These are phyloP conservation scores for Carex myosuroides DNA, from an alignment of 176 grass and related monocot genomes.

Conservation along the genomic window DNA sequence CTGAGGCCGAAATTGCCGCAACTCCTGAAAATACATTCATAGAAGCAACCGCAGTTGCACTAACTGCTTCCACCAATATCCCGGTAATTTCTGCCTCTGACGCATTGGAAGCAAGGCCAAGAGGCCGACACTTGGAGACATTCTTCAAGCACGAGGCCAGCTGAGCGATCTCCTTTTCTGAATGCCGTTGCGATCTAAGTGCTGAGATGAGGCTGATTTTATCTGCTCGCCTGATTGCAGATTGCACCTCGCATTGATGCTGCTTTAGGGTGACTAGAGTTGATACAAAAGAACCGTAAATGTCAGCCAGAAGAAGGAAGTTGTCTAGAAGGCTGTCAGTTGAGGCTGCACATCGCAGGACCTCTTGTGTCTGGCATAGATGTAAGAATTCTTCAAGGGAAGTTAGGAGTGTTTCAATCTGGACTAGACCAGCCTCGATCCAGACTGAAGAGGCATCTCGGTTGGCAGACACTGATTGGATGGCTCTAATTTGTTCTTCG, in stretches of 20 bases:
- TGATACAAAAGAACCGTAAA: slow-evolving; percentile 49
- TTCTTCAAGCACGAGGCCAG: not conserved
- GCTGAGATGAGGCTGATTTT: slow-evolving; percentile 17
- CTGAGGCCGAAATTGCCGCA: slow-evolving; percentile 28
- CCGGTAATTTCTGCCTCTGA: slow-evolving; percentile 40
- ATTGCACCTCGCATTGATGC: slow-evolving; percentile 28
- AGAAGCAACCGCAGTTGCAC: slow-evolving; percentile 23
- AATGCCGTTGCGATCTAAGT: slow-evolving; percentile 24
- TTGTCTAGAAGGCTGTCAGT: slow-evolving; percentile 49
- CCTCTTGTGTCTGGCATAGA: slow-evolving; percentile 38
- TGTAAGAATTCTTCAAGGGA: slow-evolving; percentile 38
- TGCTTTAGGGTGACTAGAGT: slow-evolving; percentile 29
- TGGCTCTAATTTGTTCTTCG: slow-evolving; percentile 18
- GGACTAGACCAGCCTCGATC: slow-evolving; percentile 22
- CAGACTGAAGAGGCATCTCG: not conserved
- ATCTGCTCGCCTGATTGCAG: slow-evolving; percentile 40
- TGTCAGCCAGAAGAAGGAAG: slow-evolving; percentile 59
- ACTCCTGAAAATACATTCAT: slow-evolving; percentile 33
- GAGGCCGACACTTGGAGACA: not conserved
- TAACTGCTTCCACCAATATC: slow-evolving; percentile 37
- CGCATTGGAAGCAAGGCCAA: not conserved
- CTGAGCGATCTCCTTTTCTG: slow-evolving; percentile 37
- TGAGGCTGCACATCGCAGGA: slow-evolving; percentile 3
- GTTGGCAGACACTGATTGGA: slow-evolving; percentile 29
- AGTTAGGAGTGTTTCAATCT: slow-evolving; percentile 44